phyloP scores from a whole-genome alignment of 805 yeast species.

The Lipomyces orientalis region DNA sequence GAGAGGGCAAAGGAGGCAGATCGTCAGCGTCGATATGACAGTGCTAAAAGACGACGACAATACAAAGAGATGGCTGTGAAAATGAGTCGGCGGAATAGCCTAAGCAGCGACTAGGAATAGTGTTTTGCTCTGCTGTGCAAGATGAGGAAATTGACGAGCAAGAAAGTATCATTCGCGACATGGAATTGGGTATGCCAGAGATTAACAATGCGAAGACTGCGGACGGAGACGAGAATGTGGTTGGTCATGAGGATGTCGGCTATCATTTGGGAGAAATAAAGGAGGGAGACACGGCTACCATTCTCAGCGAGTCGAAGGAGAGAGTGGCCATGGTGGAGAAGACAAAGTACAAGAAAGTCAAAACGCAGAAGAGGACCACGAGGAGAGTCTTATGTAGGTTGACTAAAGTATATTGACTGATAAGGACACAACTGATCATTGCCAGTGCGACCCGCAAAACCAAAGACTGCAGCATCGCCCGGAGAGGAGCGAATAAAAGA shows the following conservation, averaged over 20 bases:
- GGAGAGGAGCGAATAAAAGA: not conserved
- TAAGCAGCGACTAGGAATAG: not conserved
- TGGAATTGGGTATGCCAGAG: conserved; percentile 14
- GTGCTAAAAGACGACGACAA: not conserved
- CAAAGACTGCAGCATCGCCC: not conserved
- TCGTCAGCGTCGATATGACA: not conserved
- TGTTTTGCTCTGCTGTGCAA: conserved; percentile 9
- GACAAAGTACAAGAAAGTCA: not conserved
- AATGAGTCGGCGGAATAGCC: not conserved
- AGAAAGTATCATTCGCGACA: conserved; percentile 28
- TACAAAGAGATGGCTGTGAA: not conserved
- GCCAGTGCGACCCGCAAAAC: conserved; percentile 5
- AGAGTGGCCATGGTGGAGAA: conserved; percentile 1
- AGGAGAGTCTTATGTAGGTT: conserved; percentile 12
- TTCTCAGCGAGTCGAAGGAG: conserved; percentile 9
- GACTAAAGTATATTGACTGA: not conserved
- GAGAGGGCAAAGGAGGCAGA: not conserved
- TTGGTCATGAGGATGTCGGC: not conserved
- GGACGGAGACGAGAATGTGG: conserved; percentile 8
- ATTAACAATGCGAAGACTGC: not conserved
- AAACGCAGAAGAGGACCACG: conserved; percentile 31
- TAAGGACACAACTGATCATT: not conserved
- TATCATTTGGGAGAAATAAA: conserved; percentile 33
- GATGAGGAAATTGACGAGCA: conserved; percentile 32
- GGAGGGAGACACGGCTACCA: conserved; percentile 19